Conservation (phyloP, 129 eudicot species). For the Flaveria brownii region DNA sequence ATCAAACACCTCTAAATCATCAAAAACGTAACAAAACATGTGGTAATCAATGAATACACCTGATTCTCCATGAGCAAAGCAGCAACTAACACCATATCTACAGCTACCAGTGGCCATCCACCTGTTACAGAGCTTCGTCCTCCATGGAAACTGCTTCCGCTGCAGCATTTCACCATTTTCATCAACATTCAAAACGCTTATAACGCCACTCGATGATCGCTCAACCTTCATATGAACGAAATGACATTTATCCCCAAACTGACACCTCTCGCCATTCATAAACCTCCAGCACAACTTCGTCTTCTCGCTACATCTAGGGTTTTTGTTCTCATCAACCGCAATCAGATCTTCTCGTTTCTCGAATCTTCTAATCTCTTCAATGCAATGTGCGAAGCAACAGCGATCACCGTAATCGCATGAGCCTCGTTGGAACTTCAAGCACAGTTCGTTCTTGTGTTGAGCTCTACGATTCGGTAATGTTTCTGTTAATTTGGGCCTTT, state of each 20-base stretch:
- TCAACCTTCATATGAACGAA: conserved; percentile 32
- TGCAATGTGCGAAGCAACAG: conserved; percentile 51
- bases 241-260: conserved; percentile 46
- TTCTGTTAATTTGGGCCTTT: conserved; percentile 38
- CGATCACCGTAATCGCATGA: conserved; percentile 47
- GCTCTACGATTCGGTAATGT: conserved; percentile 25
- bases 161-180: conserved; percentile 24
- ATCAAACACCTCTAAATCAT: conserved; percentile 11
- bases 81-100: conserved; percentile 46
- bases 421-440: conserved; percentile 46
- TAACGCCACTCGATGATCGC: conserved; percentile 28
- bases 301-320: conserved; percentile 7
- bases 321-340: conserved; percentile 13
- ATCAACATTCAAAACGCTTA: conserved; percentile 23
- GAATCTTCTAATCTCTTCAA: conserved; percentile 17
- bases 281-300: conserved; percentile 16
- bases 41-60: conserved; percentile 35
- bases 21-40: background rate
- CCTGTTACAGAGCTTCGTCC: conserved; percentile 53
- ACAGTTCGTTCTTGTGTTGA: conserved; percentile 33
- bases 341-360: background rate
- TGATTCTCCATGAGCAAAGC: conserved; percentile 66
- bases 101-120: conserved; percentile 54
- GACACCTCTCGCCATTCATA: conserved; percentile 28
- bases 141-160: conserved; percentile 29